Conservation (phyloP, 2,329 filamentous ascomycete genomes). For the Monilinia vaccinii-corymbosi region DNA sequence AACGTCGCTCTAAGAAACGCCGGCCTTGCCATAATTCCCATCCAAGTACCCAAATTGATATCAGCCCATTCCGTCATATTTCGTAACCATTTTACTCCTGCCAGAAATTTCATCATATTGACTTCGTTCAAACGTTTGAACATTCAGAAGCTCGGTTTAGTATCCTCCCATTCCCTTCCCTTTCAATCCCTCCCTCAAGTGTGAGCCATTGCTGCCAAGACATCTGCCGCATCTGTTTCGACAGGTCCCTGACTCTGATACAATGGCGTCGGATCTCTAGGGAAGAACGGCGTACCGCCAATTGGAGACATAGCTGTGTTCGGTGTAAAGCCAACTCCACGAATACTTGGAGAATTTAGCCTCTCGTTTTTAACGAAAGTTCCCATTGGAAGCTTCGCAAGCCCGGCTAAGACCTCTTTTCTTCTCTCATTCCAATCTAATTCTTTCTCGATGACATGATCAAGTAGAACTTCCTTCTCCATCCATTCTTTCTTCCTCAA, state of each 20-base stretch:
- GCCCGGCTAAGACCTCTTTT: constrained; percentile 43
- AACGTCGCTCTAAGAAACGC: neutral
- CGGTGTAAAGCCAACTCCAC: constrained; percentile 7
- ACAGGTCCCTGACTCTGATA: constrained; percentile 9
- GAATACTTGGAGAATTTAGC: neutral
- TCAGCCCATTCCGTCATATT: neutral
- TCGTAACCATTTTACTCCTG: neutral
- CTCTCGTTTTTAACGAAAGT: constrained; percentile 9
- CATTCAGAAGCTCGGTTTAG: neutral
- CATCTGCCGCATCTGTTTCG: constrained; percentile 22
- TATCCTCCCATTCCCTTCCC: neutral
- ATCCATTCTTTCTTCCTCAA: constrained; percentile 64
- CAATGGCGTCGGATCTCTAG: constrained; percentile 5
- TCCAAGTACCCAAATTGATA: neutral
- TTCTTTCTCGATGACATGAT: constrained; percentile 61
- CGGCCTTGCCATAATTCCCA: neutral
- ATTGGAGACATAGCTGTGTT: constrained; percentile 12
- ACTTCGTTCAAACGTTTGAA: neutral
- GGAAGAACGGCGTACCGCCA: constrained; percentile 1
- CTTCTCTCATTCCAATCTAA: constrained; percentile 54
- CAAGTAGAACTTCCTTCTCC: constrained; percentile 70
- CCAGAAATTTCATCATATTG: neutral
- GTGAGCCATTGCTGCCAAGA: constrained; percentile 23
- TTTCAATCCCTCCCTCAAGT: constrained; percentile 9
- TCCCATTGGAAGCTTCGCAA: constrained; percentile 26